Percentiles rank a stretch among this genome's conserved stretches.
phyloP scores from a whole-genome alignment of 805 yeast genomes.

The Limtongozyma cylindracea region DNA sequence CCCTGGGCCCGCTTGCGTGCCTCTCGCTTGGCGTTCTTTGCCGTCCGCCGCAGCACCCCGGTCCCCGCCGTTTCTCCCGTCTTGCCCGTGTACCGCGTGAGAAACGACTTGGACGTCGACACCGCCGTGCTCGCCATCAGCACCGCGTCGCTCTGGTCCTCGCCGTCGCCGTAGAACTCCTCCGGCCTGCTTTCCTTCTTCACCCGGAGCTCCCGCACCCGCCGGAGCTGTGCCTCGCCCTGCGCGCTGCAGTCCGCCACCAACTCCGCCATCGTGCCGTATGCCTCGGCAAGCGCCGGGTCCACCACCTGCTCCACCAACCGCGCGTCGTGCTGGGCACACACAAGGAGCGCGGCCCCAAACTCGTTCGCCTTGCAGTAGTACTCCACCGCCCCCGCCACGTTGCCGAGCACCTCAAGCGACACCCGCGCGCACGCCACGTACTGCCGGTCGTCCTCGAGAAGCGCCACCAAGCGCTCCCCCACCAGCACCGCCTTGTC shows the following conservation, averaged over 20 bases:
- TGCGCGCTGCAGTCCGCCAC: conserved; percentile 87
- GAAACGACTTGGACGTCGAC: conserved; percentile 82
- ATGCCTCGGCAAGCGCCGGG: conserved; percentile 62
- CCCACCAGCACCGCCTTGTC: conserved; percentile 17
- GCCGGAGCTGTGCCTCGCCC: conserved; percentile 51
- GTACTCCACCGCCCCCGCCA: conserved; percentile 34
- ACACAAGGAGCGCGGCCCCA: conserved; percentile 52
- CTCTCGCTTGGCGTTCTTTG: conserved; percentile 82
- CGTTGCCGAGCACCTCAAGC: conserved; percentile 28
- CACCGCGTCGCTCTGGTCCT: conserved; percentile 84
- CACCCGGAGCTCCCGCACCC: conserved; percentile 64
- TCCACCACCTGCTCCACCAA: conserved; percentile 38
- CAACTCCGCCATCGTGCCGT: conserved; percentile 67
- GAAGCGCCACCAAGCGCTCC: conserved; percentile 28
- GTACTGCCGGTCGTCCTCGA: conserved; percentile 48
- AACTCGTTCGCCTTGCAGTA: conserved; percentile 56
- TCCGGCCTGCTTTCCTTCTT: too few relatives aligned
- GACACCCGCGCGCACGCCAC: conserved; percentile 64
- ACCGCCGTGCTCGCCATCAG: conserved; percentile 34
- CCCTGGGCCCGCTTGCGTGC: conserved; percentile 94
- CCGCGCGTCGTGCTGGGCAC: conserved; percentile 16
- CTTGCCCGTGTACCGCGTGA: conserved; percentile 91
- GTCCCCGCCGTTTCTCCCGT: conserved; percentile 91
- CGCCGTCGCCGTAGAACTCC: conserved; percentile 37
- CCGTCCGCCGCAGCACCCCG: conserved; percentile 80